Base-by-base conservation (phyloP, 2,329 filamentous ascomycete genomes). In the Rhinocladiella similis region DNA sequence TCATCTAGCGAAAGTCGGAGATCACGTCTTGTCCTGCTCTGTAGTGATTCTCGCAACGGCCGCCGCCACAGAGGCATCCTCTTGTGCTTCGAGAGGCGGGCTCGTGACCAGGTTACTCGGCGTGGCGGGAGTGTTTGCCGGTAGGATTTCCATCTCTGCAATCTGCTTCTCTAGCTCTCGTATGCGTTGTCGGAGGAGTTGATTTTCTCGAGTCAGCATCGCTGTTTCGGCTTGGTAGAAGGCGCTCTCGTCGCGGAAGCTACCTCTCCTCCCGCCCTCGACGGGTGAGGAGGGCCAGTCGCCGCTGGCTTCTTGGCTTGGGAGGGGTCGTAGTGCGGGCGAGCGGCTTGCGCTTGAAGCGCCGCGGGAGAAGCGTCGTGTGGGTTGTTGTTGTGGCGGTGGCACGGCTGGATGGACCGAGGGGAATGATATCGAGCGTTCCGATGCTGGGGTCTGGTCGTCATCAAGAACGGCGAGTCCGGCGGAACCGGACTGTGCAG, bases 201-300 rank as follows among this genome's bases (percentile, higher is more conserved):
- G 74, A 51, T 80, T 80, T 56, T 80, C 77, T 39, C 77, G 69
- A 9, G 70, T 71, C 27, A 80, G 63, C 61, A 71, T 77, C 25
- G 73, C 70, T 7, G 75, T 75, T 59, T 80, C 77, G 18, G 76
- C 74, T 61, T 79, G 77, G 57, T 77, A 78, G 59, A 71, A 79
- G 14, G 75, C 70, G 50, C 67, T 70, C 53, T 79, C 77, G 54
- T 80, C 77, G 46, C 75, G 69, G 60, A 75, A 76, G 33, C 73
- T 69, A 42, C 74, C 63, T 47, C 69, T 63, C 12, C 61, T 49
- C 10, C 59, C 63, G 16, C 45, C 58, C 5, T 69, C 67, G 60
- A 66, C 19, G 16, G 63, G 65, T 12, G 61, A 68, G 3, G 58
- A 62, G 29, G 61, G 57, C 63, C 64, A 65, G 14, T 67, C 63